Conservation (phyloP, 176 grass and related monocot species). For the Ensete ventricosum region DNA sequence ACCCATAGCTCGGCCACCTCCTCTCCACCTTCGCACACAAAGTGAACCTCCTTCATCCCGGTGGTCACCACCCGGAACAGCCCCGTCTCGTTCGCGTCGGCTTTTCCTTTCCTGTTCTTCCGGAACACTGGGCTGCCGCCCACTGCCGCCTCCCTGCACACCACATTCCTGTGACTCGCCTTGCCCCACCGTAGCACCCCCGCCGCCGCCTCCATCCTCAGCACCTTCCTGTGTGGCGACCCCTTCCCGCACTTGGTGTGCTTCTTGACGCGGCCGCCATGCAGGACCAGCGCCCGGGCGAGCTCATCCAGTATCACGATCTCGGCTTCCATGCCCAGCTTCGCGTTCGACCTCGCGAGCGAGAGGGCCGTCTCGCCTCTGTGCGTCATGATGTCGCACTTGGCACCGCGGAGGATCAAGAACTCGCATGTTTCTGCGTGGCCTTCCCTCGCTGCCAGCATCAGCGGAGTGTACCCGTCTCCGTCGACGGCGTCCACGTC, state of each 20-base stretch:
- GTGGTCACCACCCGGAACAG: constrained; percentile 77
- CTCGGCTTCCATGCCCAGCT: constrained; percentile 46
- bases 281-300: constrained; percentile 43
- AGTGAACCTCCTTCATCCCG: constrained; percentile 80
- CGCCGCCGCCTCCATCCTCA: constrained; percentile 46
- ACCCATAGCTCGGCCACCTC: constrained; percentile 82
- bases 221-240: constrained; percentile 49
- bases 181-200: constrained; percentile 81
- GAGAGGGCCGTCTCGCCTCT: constrained; percentile 80
- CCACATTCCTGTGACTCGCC: constrained; percentile 48
- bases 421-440: constrained; percentile 57
- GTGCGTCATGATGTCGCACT: constrained; percentile 36
- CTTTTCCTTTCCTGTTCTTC: constrained; percentile 38
- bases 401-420: constrained; percentile 55
- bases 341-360: constrained; percentile 43
- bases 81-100: constrained; percentile 48
- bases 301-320: constrained; percentile 73
- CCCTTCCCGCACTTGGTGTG: constrained; percentile 83
- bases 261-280: constrained; percentile 52
- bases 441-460: constrained; percentile 79
- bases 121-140: constrained; percentile 73
- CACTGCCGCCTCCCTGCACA: constrained; percentile 62
- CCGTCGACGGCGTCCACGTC: constrained; percentile 65
- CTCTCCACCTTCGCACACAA: constrained; percentile 68
- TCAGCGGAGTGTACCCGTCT: constrained; percentile 75